Evolutionary conservation across 805 yeast genomes (phyloP).

Genomic region (Alloascoidea africana): DNA sequence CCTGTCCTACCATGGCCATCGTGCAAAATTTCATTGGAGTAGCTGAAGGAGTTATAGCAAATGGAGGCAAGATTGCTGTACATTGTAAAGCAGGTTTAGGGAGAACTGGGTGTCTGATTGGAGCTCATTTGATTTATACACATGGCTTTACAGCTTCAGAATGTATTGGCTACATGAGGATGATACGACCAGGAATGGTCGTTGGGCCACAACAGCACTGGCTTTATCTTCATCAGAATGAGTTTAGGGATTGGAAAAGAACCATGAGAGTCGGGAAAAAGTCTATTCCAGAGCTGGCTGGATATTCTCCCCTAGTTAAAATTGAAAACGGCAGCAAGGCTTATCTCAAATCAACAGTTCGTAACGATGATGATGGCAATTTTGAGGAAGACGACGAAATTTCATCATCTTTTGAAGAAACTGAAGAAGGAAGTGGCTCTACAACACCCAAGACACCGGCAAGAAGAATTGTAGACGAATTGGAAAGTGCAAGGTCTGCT

Average conservation of each 20-base stretch:
- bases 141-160: conserved; percentile 96
- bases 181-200: conserved; percentile 98
- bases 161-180: conserved; percentile 92
- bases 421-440: neutral
- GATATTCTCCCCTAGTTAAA: conserved; percentile 18
- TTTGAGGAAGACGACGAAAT: too few relatives aligned
- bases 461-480: neutral
- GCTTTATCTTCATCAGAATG: conserved; percentile 91
- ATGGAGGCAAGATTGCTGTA: conserved; percentile 93
- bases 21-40: conserved; percentile 92
- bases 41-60: conserved; percentile 72
- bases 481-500: conserved; percentile 1
- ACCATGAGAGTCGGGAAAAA: conserved; percentile 69
- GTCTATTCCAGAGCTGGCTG: conserved; percentile 28
- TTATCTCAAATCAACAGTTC: neutral
- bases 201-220: conserved; percentile 99
- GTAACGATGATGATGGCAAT: neutral
- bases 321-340: neutral
- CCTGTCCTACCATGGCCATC: conserved; percentile 92
- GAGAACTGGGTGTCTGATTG: conserved; percentile 93
- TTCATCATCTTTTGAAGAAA: too few relatives aligned
- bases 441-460: conserved; percentile 1
- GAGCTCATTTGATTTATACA: conserved; percentile 91
- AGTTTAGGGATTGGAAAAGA: conserved; percentile 90
- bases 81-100: conserved; percentile 98